Base-by-base conservation (phyloP, 371 early-diverging fungal genomes). In the Saksenaea vasiformis region DNA sequence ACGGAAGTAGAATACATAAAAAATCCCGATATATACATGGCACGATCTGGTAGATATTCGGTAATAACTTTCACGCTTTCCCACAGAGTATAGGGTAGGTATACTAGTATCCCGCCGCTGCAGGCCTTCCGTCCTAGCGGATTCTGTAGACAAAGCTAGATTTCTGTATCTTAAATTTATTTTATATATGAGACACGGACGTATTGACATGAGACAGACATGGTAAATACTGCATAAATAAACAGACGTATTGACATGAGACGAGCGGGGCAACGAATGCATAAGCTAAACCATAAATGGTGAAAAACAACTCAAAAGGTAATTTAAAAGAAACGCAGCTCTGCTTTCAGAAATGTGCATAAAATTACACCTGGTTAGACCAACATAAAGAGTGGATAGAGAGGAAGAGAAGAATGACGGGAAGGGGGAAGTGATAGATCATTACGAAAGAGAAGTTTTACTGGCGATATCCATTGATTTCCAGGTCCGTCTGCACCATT, bases 401-500 rank as follows among this genome's bases (percentile, higher is more conserved):
- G 43, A 41, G 14, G 14, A 41, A 17, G 43, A 41, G 14, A 41
- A 5, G 19, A 14, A 17, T 41, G 19, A 41, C 14, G 14, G 14
- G 4, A 17, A n/a, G 2, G 2, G 14, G 43, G 2, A 4, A 31
- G 31, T 7, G 7, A 31, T 13, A 41, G 19, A 3, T 41, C 13
- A 41, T 22, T 22, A 26, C 22, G 28, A 54, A 37, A 26, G 22
- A 10, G 31, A 47, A n/a, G 60, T n/a, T 54, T 59, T 5, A 47
- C 10, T 47, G 2, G 22, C 17, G 19, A 56, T 67, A 47, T 47
- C 66, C 26, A 71, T 51, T 13, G 67, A 56, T 61, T 71, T 75
- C 78, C 78, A 78, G 55, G 76, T 69, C 61, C 70, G 65, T 37
- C 70, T 68, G 37, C 62, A 66, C 36, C 72, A 61, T 53, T 70